Base-by-base conservation (phyloP, 169 alveolate genomes). In the Plasmodium cynomolgi region DNA sequence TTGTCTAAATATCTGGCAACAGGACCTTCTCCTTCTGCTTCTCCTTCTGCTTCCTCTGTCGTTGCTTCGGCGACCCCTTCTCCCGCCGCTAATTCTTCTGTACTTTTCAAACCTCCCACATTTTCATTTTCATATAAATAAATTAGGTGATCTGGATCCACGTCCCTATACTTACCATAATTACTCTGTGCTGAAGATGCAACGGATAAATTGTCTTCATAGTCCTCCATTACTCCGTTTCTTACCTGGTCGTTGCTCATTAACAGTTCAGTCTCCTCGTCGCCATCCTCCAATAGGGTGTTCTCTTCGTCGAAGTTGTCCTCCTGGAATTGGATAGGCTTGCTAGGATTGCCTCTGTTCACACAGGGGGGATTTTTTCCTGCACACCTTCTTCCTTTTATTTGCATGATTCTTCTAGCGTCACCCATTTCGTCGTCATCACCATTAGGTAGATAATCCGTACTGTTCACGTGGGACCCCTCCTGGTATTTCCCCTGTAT, bases 111-210 rank as follows among this genome's bases (percentile, higher is more conserved):
- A 39, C 74, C 39, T 13, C 29, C 74, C 20, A 7, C 13, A 75
- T 74, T n/a, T 44, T 90, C 94, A 56, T 90, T 62, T 90, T 90
- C 94, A 71, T 90, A 90, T 62, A 90, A 79, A 11, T 68, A 56
- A 31, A 90, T 80, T 90, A 90, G 73, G 29, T 90, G 84, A 33
- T 90, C 94, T 39, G 91, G 94, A 71, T 90, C 54, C 17, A 90
- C 72, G 58, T 90, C 84, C 34, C 44, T 90, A 90, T 90, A 90
- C 34, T 90, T 90, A 26, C 94, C 94, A 80, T 79, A 90, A 41
- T 90, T 79, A 34, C 73, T 90, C 58, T 80, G 54, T 62, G 73
- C 41, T 17, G 92, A 84, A n/a, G 92, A 20, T 84, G 44, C 83
- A 9, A 20, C 82, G 17, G 88, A 90, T 15, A 62, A 84, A 29